phyloP scores from a whole-genome alignment of 2,329 filamentous ascomycete species.

The Trichoderma sp. region DNA sequence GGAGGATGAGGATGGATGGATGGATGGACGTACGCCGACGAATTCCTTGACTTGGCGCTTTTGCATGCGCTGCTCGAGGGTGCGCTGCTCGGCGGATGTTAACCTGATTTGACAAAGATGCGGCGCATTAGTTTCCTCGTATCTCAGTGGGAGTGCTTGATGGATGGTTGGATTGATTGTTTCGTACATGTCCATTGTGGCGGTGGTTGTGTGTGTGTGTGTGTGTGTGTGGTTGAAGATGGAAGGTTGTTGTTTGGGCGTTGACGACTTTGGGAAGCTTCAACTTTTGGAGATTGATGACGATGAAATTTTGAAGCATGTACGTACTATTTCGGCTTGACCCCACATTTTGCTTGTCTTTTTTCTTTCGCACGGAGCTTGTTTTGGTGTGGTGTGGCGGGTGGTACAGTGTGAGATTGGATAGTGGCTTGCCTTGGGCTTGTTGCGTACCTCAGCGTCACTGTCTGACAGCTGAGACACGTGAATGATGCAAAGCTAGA shows the following conservation, averaged over 20 bases:
- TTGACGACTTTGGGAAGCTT: neutral
- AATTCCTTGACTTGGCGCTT: conserved; percentile 99
- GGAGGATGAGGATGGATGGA: neutral
- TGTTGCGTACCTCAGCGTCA: no score
- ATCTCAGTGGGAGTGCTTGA: neutral
- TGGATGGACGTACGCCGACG: conserved; percentile 73
- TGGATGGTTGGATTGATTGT: neutral
- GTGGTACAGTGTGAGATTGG: no score
- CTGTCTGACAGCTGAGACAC: no score
- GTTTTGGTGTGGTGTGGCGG: no score
- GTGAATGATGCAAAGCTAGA: no score
- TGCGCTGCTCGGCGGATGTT: conserved; percentile 79
- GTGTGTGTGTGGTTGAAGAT: no score
- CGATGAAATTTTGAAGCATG: conserved; percentile 29
- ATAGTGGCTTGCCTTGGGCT: no score
- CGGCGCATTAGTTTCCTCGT: neutral
- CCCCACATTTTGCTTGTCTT: conserved; percentile 7
- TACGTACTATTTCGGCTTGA: conserved; percentile 8
- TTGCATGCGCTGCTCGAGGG: conserved; percentile 93
- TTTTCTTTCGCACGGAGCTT: no score
- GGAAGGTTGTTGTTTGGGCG: neutral
- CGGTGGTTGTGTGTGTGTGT: conserved; percentile 22
- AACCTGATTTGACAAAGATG: conserved; percentile 51
- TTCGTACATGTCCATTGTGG: conserved; percentile 39
- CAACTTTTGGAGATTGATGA: conserved; percentile 9